Evolutionary conservation across 768 basidiomycete genomes (phyloP), one percentile per base, ranked within the genome.

Genomic region (Podaxis sp.): DNA sequence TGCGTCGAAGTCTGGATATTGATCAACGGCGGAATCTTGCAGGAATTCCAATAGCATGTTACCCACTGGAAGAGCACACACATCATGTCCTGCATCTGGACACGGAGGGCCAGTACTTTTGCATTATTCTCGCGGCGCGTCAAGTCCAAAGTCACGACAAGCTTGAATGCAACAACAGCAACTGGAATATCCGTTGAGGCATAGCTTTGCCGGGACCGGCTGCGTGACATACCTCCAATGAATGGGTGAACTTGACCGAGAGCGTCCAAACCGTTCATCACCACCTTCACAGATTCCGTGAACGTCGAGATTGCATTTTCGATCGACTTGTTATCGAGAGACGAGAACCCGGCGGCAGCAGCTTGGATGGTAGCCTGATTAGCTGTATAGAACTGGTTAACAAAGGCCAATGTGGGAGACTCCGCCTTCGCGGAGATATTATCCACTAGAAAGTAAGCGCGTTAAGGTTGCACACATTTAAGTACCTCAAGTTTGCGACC

Each of bases 21-120:
- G 26, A 24, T 22, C 24, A 22, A 28, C 17, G 49, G 22, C 15
- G 22, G 52, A 58, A 19, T 46, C 17, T 46, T 8, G 19, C 44
- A 4, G 13, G n/a, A 7, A 2, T 17, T 1, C 22, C 44, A 1
- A 46, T 46, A 17, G n/a, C 17, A 8, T n/a, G n/a, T 39, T 19
- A 69, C 81, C 11, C 58, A 81, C 82, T 82, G 76, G 13, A 82
- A 73, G 19, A 85, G 75, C 2, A 74, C 74, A 22, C 68, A 60
- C 78, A 85, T 81, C 73, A 81, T 76, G 46, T 83, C 76, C 63
- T 75, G 76, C 82, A 86, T 86, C 65, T 82, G 77, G 7, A 79
- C 60, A 49, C 80, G 79, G 7, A 86, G 70, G 2, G 75, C 71
- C 1, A 79, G 61, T 3, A 84, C 75, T 63, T 82, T 83, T 59